These are phyloP conservation scores for Penicillium oxalicum DNA, from an alignment of 2,329 filamentous ascomycete genomes.

Conservation along the genomic window DNA sequence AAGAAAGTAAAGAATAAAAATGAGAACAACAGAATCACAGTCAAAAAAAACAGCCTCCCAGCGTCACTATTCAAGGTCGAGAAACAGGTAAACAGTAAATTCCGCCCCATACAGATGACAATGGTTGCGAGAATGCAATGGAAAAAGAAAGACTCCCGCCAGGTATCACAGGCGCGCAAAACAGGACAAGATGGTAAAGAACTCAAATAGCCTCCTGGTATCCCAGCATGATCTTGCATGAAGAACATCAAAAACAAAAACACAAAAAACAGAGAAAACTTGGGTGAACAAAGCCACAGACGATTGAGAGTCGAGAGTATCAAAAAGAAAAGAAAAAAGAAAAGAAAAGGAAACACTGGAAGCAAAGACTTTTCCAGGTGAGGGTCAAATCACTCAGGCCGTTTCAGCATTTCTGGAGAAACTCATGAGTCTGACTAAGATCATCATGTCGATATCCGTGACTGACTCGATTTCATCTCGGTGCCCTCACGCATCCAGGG, in stretches of 20 bases:
- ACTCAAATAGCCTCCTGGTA: neutral
- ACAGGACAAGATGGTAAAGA: neutral
- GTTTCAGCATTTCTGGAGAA: no score
- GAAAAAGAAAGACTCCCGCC: neutral
- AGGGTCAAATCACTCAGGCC: no score
- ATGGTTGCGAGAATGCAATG: neutral
- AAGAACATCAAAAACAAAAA: neutral
- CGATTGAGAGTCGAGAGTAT: neutral
- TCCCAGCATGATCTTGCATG: neutral
- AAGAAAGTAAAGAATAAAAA: neutral
- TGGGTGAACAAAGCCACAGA: neutral
- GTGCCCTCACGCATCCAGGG: conserved; percentile 39
- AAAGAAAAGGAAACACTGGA: neutral
- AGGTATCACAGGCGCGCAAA: conserved; percentile 17
- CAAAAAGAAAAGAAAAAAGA: neutral
- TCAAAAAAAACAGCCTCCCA: neutral
- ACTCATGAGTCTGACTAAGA: neutral
- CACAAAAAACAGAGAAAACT: neutral
- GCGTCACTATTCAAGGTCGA: neutral
- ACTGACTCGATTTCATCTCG: conserved; percentile 13
- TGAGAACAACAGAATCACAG: neutral
- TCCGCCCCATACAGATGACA: neutral
- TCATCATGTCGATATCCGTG: conserved; percentile 12
- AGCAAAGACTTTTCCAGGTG: neutral
- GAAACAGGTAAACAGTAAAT: neutral